Conservation (phyloP, 495 filamentous ascomycete species). For the Thozetella sp. region DNA sequence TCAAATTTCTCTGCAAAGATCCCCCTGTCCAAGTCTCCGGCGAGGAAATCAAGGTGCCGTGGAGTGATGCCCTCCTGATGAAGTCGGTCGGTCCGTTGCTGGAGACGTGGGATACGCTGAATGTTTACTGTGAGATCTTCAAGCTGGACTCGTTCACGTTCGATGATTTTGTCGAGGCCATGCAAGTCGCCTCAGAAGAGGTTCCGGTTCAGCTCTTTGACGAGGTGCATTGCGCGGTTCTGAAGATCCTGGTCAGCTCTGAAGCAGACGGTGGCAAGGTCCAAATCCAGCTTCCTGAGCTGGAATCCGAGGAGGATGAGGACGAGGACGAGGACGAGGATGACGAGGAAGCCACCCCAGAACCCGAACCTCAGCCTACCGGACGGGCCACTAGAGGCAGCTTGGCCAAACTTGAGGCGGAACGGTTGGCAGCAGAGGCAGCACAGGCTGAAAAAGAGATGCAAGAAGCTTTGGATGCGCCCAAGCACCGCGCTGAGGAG, state of each 20-base stretch:
- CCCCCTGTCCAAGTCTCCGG: conserved; percentile 41
- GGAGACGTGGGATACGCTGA: conserved; percentile 94
- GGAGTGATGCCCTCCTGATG: conserved; percentile 66
- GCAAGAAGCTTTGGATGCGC: conserved; percentile 35
- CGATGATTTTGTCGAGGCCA: conserved; percentile 90
- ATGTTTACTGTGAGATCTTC: conserved; percentile 93
- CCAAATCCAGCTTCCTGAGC: conserved; percentile 75
- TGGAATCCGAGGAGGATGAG: conserved; percentile 68
- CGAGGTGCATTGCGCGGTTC: conserved; percentile 87
- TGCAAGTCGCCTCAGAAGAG: conserved; percentile 77
- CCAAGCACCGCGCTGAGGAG: conserved; percentile 77
- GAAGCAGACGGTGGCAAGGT: conserved; percentile 76
- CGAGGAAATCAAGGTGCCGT: conserved; percentile 11
- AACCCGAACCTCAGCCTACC: conserved; percentile 64
- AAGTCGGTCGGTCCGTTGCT: conserved; percentile 78
- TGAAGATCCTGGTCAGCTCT: conserved; percentile 83
- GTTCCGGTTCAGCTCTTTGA: conserved; percentile 84
- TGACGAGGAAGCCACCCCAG: conserved; percentile 63
- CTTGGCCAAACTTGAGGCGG: conserved; percentile 77
- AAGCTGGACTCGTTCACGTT: conserved; percentile 96
- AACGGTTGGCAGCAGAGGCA: conserved; percentile 57
- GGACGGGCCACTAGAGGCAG: conserved; percentile 82
- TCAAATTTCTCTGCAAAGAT: conserved; percentile 76
- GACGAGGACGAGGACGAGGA: conserved; percentile 63
- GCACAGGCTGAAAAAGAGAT: conserved; percentile 45